Conservation (phyloP, 257 asterid species). For the Craterostigma plantagineum region DNA sequence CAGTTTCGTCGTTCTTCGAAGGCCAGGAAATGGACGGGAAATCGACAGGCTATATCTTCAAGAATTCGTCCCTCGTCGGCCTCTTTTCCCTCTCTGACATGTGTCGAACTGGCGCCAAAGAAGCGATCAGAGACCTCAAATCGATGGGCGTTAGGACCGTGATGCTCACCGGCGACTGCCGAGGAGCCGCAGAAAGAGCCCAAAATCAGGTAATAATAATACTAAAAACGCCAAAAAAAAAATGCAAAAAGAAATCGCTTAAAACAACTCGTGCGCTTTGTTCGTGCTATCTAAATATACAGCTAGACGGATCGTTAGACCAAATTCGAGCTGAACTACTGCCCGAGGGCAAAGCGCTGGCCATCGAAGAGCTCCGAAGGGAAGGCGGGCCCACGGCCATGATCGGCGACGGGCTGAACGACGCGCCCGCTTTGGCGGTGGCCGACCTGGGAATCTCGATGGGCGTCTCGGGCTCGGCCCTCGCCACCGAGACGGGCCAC, state of each 20-base stretch:
- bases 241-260: too few relatives aligned
- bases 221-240: too few relatives aligned
- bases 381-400: conserved; percentile 54
- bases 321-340: conserved; percentile 47
- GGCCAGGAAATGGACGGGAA: conserved; percentile 35
- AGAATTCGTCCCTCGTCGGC: conserved; percentile 41
- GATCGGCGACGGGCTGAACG: conserved; percentile 82
- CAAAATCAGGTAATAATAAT: conserved; percentile 66
- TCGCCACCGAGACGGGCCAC: conserved; percentile 64
- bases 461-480: conserved; percentile 83
- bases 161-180: conserved; percentile 78
- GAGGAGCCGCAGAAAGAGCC: conserved; percentile 52
- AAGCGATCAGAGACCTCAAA: conserved; percentile 50
- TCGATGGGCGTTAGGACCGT: conserved; percentile 48
- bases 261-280: too few relatives aligned
- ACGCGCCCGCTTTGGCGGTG: conserved; percentile 73
- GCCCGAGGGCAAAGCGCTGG: conserved; percentile 54
- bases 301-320: conserved; percentile 49
- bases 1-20: conserved; percentile 39
- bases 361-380: conserved; percentile 38
- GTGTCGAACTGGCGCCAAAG: conserved; percentile 74
- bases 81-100: conserved; percentile 45
- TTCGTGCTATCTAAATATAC: too few relatives aligned
- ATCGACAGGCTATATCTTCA: conserved; percentile 48
- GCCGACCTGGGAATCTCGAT: conserved; percentile 78